Conservation (phyloP, 1,284 basidiomycete genomes). For the Puccinia hordei region DNA sequence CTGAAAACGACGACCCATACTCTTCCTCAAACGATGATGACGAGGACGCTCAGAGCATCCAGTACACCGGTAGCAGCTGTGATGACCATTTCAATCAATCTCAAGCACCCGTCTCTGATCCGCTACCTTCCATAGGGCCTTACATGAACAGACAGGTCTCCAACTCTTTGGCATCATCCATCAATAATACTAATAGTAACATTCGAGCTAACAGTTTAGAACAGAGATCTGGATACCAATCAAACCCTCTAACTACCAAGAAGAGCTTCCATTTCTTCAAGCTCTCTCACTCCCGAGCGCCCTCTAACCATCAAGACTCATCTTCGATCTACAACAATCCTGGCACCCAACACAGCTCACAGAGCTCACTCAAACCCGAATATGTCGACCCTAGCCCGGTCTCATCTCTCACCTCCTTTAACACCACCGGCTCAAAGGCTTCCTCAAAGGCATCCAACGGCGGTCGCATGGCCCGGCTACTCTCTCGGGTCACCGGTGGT, state of each 20-base stretch:
- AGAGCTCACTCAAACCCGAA: not conserved
- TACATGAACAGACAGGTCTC: conserved; percentile 4
- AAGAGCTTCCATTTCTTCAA: conserved; percentile 21
- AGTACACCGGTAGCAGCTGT: conserved; percentile 20
- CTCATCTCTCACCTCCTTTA: conserved; percentile 36
- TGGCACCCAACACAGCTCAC: too few relatives aligned
- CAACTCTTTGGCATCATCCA: not conserved
- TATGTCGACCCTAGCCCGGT: conserved; percentile 42
- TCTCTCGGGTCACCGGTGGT: conserved; percentile 35
- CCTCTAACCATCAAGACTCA: not conserved
- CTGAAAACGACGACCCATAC: conserved; percentile 24
- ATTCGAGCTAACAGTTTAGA: too few relatives aligned
- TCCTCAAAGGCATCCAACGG: conserved; percentile 29
- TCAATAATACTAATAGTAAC: too few relatives aligned
- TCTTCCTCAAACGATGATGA: not conserved
- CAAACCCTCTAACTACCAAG: not conserved
- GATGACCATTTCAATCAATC: conserved; percentile 11
- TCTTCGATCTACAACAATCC: too few relatives aligned
- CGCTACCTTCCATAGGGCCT: too few relatives aligned
- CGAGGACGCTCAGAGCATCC: conserved; percentile 17
- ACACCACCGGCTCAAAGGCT: conserved; percentile 19
- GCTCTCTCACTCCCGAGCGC: not conserved
- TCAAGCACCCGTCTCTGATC: not conserved
- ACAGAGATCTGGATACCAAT: not conserved
- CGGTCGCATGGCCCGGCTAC: conserved; percentile 29